A percentile compares a stretch with the other conserved stretches of the same genome.
These are phyloP conservation scores for Mayamaea pseudoterrestris DNA, from an alignment of 108 stramenopile species.

Conservation along the genomic window DNA sequence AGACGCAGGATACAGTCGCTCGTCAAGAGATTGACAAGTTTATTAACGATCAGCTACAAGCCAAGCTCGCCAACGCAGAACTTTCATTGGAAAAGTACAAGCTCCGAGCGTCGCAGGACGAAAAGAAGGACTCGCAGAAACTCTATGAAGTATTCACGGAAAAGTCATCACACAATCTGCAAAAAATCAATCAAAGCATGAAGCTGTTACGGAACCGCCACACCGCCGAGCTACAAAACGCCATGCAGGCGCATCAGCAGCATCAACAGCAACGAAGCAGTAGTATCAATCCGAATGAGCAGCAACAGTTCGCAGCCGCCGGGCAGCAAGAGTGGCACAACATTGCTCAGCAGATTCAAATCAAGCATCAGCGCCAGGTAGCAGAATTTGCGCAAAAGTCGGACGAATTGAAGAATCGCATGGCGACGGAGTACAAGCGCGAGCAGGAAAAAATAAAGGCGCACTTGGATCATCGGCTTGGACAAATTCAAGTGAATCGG, in stretches of 20 bases:
- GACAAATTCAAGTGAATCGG: constrained; percentile 25
- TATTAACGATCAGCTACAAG: constrained; percentile 23
- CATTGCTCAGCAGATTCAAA: constrained; percentile 23
- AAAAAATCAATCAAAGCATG: constrained; percentile 37
- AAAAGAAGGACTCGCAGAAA: constrained; percentile 23
- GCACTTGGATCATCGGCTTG: constrained; percentile 35
- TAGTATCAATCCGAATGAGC: no score
- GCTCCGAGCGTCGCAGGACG: constrained; percentile 18
- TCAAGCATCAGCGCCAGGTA: constrained; percentile 36
- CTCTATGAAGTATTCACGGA: constrained; percentile 23
- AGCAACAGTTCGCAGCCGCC: constrained; percentile 18
- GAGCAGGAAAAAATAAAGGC: constrained; percentile 31
- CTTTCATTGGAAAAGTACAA: constrained; percentile 21
- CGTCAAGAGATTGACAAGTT: constrained; percentile 26
- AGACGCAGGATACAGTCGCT: constrained; percentile 24
- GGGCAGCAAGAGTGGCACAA: constrained; percentile 34
- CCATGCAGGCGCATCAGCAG: constrained; percentile 30
- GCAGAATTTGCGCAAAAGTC: constrained; percentile 39
- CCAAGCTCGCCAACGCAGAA: constrained; percentile 19
- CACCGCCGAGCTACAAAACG: constrained; percentile 21
- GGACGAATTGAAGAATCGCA: constrained; percentile 31
- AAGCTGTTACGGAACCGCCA: constrained; percentile 31
- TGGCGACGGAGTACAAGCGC: constrained; percentile 26
- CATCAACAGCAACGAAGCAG: constrained; percentile 31
- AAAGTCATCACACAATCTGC: constrained; percentile 13